These are phyloP conservation scores for Puccinia hordei DNA, from an alignment of 1,284 basidiomycete genomes.

Conservation along the genomic window DNA sequence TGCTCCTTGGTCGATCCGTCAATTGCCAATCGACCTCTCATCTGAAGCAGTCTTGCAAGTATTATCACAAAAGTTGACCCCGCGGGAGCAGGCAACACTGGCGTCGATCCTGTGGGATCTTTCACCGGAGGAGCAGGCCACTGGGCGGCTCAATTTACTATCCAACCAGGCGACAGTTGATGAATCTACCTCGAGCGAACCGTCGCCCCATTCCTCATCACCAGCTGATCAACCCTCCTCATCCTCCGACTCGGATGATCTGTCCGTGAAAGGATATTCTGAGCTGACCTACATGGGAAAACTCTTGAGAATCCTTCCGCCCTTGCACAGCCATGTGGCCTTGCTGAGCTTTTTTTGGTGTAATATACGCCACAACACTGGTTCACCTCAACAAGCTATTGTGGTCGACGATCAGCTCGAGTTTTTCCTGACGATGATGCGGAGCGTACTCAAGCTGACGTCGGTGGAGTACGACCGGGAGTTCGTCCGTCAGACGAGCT, in stretches of 20 bases:
- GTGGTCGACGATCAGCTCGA: slow-evolving; percentile 12
- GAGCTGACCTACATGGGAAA: slow-evolving; percentile 30
- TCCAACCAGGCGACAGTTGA: neutral
- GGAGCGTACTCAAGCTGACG: slow-evolving; percentile 44
- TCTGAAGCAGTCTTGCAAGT: neutral
- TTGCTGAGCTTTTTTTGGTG: slow-evolving; percentile 37
- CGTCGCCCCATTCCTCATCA: neutral
- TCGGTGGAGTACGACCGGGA: slow-evolving; percentile 57
- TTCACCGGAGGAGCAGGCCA: neutral
- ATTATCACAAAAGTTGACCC: neutral
- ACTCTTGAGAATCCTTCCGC: slow-evolving; percentile 20
- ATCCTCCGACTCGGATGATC: neutral
- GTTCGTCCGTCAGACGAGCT: slow-evolving; percentile 54
- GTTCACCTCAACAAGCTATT: neutral
- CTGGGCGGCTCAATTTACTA: neutral
- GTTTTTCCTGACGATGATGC: slow-evolving; percentile 37
- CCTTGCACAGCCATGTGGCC: slow-evolving; percentile 32
- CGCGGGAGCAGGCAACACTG: neutral
- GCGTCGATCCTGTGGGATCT: neutral
- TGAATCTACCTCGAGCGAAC: neutral
- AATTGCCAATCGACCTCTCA: slow-evolving; percentile 29
- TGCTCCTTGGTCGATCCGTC: slow-evolving; percentile 55
- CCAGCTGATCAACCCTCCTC: neutral
- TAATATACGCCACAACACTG: slow-evolving; percentile 8
- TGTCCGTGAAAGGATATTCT: neutral